Percentiles rank a stretch among this genome's conserved stretches.
Evolutionary conservation across 2,329 filamentous ascomycete species (phyloP).

Genomic region (Dactylellina cionopaga): DNA sequence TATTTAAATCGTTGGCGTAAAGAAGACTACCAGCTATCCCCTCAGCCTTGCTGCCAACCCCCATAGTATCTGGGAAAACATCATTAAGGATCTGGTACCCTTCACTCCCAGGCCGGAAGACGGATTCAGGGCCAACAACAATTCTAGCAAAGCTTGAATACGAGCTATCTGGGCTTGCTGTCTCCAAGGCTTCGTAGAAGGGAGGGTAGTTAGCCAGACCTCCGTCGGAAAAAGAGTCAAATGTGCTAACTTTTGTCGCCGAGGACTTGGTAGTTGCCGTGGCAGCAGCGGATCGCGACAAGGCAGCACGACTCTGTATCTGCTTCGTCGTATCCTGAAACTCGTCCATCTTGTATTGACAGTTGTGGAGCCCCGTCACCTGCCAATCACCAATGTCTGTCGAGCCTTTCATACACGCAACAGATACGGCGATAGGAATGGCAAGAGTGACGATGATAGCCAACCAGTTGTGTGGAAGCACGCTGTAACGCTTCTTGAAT

Average conservation of each 20-base stretch:
- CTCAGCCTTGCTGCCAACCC: not conserved
- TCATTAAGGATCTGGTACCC: constrained; percentile 7
- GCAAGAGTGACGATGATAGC: constrained; percentile 78
- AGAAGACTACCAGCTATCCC: constrained; percentile 7
- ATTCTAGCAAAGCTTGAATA: constrained; percentile 1
- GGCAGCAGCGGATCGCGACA: constrained; percentile 12
- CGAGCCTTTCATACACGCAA: constrained; percentile 57
- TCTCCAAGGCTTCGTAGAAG: constrained; percentile 6
- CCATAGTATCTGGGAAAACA: constrained; percentile 21
- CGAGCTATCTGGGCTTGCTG: not conserved
- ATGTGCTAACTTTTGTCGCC: not conserved
- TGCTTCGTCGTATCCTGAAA: constrained; percentile 5
- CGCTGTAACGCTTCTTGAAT: constrained; percentile 79
- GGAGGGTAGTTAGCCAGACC: not conserved
- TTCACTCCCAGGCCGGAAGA: constrained; percentile 13
- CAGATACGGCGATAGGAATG: constrained; percentile 81
- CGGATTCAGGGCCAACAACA: constrained; percentile 24
- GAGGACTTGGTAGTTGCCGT: not conserved
- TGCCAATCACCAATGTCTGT: constrained; percentile 30
- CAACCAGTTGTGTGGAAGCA: constrained; percentile 81
- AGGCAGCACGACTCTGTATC: constrained; percentile 5
- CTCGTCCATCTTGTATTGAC: not conserved
- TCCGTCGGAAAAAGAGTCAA: not conserved
- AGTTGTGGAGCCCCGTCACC: constrained; percentile 27
- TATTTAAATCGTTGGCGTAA: constrained; percentile 28